Percentiles rank a stretch among this genome's conserved stretches.
Evolutionary conservation across 176 grass and related monocot species (phyloP).

Genomic region (Cenchrus purpureus): DNA sequence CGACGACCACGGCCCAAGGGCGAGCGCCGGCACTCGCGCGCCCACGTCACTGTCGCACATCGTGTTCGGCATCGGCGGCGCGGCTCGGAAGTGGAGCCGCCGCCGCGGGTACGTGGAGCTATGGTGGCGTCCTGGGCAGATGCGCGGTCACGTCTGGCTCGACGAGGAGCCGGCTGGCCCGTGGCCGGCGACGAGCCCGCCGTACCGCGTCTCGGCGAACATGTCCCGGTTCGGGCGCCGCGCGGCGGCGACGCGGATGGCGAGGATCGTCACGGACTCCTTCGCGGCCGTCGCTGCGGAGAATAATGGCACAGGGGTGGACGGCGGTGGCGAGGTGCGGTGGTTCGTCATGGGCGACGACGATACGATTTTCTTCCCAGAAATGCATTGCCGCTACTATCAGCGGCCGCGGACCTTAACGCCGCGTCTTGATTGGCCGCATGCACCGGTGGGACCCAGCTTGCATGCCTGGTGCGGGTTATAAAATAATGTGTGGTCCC

Average conservation of each 20-base stretch:
- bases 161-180: conserved; percentile 55
- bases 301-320: conserved; percentile 1
- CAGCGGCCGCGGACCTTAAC: neutral
- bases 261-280: conserved; percentile 72
- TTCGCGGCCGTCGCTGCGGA: conserved; percentile 41
- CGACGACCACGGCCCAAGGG: too few relatives aligned
- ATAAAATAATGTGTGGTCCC: too few relatives aligned
- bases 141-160: conserved; percentile 86
- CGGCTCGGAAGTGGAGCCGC: conserved; percentile 60
- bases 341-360: conserved; percentile 99
- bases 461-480: too few relatives aligned
- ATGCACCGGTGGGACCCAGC: too few relatives aligned
- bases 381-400: neutral
- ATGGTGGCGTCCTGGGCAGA: conserved; percentile 70
- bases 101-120: conserved; percentile 72
- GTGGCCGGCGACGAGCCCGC: conserved; percentile 65
- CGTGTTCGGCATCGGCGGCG: conserved; percentile 84
- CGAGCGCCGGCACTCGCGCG: neutral
- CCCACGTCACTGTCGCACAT: conserved; percentile 73
- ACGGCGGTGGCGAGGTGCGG: conserved; percentile 6
- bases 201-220: conserved; percentile 76
- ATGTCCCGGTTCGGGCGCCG: conserved; percentile 72
- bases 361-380: conserved; percentile 94
- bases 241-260: conserved; percentile 75
- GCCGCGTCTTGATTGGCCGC: neutral